Base-by-base conservation (phyloP, 306 rosid genomes). In the Biancaea sappan region DNA sequence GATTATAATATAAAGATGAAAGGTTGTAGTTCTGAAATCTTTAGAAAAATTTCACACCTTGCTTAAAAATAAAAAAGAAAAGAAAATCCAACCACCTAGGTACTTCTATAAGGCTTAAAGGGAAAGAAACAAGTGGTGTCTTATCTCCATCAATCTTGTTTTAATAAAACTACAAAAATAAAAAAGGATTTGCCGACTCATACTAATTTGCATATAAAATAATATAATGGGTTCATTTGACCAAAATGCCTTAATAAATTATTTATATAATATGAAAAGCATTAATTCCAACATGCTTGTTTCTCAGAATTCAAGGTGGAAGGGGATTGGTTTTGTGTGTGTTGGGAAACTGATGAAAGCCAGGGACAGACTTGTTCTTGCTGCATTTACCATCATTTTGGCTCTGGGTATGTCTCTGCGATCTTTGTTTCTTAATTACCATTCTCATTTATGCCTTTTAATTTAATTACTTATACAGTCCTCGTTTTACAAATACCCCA, bases 171-270 rank as follows among this genome's bases (percentile, higher is more conserved):
- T 14, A 46, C 26, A 37, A 48, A 47, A 48, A 50, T 37, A 38
- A 81, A 57, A 14, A 6, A 28, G 74, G 86, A 41, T 65, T 79
- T 71, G 86, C 86, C 86, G 84, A 83, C 86, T 65, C 14, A 21
- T 28, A 43, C 16, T 25, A 41, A 54, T 52, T 72, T 77, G 35
- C 29, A 54, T 11, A 38, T 12, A 66, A 29, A 74, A 69, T 63
- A n/a, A n/a, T n/a, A n/a, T 52, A 52, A 56, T 57, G 29, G 22
- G 2, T 62, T 46, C 1, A 77, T 61, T 68, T n/a, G n/a, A n/a
- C n/a, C n/a, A n/a, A n/a, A n/a, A n/a, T n/a, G n/a, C n/a, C n/a
- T n/a, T n/a, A n/a, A n/a, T n/a, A n/a, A n/a, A n/a, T n/a, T n/a
- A n/a, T n/a, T n/a, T n/a, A n/a, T n/a, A n/a, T n/a, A n/a, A n/a